Evolutionary conservation across 2,329 filamentous ascomycete species (phyloP).

Genomic region (Aspergillus pseudoglaucus): DNA sequence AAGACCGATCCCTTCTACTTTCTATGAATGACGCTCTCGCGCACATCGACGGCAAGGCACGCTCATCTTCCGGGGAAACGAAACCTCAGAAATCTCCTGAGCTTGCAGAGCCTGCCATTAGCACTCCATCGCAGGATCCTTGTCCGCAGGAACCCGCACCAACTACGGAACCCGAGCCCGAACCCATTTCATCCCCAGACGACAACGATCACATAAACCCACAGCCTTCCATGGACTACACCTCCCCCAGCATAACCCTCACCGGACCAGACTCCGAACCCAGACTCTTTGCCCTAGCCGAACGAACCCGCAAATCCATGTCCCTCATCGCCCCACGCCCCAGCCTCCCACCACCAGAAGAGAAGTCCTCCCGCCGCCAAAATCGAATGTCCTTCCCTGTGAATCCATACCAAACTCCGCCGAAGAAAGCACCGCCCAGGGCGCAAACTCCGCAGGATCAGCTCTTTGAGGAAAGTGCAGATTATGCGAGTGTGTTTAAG

Average conservation of each 20-base stretch:
- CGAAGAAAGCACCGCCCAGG: slow-evolving; percentile 26
- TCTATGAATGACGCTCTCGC: slow-evolving; percentile 28
- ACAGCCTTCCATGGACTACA: not conserved
- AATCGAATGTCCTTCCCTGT: slow-evolving; percentile 42
- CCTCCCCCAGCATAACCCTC: not conserved
- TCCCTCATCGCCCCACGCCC: slow-evolving; percentile 47
- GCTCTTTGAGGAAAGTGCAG: slow-evolving; percentile 63
- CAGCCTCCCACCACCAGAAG: slow-evolving; percentile 10
- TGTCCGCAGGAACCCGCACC: slow-evolving; percentile 2
- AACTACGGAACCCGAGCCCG: slow-evolving; percentile 1
- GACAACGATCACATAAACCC: not conserved
- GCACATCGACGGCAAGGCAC: slow-evolving; percentile 21
- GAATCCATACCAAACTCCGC: slow-evolving; percentile 52
- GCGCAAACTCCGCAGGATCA: slow-evolving; percentile 57
- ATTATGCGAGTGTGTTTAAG: slow-evolving; percentile 78
- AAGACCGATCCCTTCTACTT: slow-evolving; percentile 27
- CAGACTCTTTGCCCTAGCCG: slow-evolving; percentile 51
- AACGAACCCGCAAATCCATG: slow-evolving; percentile 79
- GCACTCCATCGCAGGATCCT: not conserved
- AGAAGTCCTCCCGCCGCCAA: slow-evolving; percentile 15
- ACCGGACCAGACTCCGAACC: slow-evolving; percentile 1
- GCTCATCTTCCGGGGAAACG: not conserved
- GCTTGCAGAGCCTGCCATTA: not conserved
- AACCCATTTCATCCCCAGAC: not conserved
- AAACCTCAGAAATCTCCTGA: not conserved